A percentile compares a stretch with the other conserved stretches of the same genome.
Evolutionary conservation across 768 basidiomycete species (phyloP).

Genomic region (Lactarius quietus): DNA sequence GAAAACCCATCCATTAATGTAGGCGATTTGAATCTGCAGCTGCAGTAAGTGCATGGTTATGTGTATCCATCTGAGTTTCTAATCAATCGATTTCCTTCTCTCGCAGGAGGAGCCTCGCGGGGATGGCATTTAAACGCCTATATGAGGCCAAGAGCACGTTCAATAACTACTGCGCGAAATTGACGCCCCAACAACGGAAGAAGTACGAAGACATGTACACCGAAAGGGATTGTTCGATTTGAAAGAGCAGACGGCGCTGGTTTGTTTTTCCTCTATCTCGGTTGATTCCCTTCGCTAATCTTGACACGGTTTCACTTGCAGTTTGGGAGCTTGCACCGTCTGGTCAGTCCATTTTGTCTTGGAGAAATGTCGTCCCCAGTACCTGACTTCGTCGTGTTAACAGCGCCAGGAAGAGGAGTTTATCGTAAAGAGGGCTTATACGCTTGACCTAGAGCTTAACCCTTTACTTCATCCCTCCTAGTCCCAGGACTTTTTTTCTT

Average conservation of each 20-base stretch:
- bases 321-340: constrained; percentile 1
- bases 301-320: neutral
- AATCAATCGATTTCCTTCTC: neutral
- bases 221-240: neutral
- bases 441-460: neutral
- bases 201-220: neutral
- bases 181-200: neutral
- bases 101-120: neutral
- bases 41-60: constrained; percentile 6
- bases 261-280: neutral
- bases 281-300: neutral
- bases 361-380: neutral
- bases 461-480: neutral
- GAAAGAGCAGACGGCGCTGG: constrained; percentile 1
- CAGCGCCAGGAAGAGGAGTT: neutral
- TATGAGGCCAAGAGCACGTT: neutral
- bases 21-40: constrained; percentile 2
- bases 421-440: neutral
- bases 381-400: neutral
- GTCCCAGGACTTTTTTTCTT: neutral
- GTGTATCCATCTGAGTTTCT: neutral
- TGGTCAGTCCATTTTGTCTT: constrained; percentile 9
- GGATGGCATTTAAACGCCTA: constrained; percentile 4
- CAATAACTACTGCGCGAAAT: neutral
- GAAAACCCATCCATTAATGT: constrained; percentile 10